Conservation (phyloP, 768 basidiomycete species). For the Psilocybe subaeruginosa region DNA sequence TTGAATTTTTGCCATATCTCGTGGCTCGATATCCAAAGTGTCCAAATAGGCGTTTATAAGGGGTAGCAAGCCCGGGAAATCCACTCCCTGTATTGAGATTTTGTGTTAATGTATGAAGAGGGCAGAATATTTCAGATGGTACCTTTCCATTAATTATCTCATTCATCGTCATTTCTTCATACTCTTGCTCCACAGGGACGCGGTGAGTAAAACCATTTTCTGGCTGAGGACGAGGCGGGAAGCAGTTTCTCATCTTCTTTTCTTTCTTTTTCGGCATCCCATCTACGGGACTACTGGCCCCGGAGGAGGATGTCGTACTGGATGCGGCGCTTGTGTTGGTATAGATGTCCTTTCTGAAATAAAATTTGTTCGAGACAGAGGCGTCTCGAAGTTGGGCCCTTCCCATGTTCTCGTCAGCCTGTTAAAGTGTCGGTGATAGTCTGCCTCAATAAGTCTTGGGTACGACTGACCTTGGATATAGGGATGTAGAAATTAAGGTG, state of each 20-base stretch:
- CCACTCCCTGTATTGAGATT: conserved; percentile 43
- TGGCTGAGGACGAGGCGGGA: conserved; percentile 58
- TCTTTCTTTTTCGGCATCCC: conserved; percentile 50
- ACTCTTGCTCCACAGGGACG: conserved; percentile 74
- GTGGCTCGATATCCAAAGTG: conserved; percentile 75
- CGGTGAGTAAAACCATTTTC: conserved; percentile 41
- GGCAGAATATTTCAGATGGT: conserved; percentile 7
- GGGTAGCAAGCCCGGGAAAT: conserved; percentile 81
- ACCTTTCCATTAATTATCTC: conserved; percentile 97
- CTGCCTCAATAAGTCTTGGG: neutral
- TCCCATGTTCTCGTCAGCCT: conserved; percentile 98
- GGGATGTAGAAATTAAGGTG: conserved; percentile 95
- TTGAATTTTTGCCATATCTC: conserved; percentile 63
- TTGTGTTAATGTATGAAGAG: neutral
- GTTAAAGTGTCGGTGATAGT: conserved; percentile 4
- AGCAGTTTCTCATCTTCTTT: conserved; percentile 74
- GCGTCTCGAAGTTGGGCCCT: conserved; percentile 88
- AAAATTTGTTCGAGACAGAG: conserved; percentile 73
- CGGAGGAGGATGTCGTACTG: conserved; percentile 51
- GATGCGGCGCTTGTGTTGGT: conserved; percentile 49
- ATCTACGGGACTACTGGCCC: conserved; percentile 39
- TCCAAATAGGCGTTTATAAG: conserved; percentile 85
- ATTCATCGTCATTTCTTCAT: conserved; percentile 88
- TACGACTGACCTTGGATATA: conserved; percentile 79
- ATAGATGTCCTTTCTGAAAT: conserved; percentile 87